phyloP scores from a whole-genome alignment of 2,329 filamentous ascomycete genomes.

The Daldinia eschscholtzii region DNA sequence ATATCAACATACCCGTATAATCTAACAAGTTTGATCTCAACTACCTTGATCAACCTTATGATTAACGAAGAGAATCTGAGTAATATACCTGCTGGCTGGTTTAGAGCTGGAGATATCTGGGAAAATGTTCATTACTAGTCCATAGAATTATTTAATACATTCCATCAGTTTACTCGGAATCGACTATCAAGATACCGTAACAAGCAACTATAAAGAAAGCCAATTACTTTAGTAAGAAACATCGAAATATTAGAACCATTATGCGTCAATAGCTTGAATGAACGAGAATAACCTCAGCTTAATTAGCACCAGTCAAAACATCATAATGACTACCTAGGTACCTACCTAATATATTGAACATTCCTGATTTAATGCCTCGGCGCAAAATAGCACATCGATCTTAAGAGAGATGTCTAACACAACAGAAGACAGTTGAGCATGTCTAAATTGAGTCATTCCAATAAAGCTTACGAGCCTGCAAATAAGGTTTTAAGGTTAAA shows the following conservation, averaged over 20 bases:
- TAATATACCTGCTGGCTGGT: background rate
- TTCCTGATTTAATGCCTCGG: too few species aligned
- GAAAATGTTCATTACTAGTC: background rate
- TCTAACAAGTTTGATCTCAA: too few species aligned
- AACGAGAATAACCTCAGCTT: background rate
- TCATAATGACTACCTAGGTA: background rate
- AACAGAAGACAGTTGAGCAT: too few species aligned
- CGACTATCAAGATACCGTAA: background rate
- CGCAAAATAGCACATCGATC: too few species aligned
- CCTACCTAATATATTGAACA: too few species aligned
- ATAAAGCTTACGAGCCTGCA: background rate
- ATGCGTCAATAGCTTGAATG: background rate
- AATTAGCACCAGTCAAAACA: too few species aligned
- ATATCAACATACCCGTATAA: background rate
- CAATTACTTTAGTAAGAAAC: background rate
- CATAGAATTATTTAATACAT: background rate
- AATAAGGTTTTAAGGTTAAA: background rate
- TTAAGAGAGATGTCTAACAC: too few species aligned
- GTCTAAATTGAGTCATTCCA: too few species aligned
- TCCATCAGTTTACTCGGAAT: background rate
- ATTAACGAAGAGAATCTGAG: too few species aligned
- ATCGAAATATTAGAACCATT: background rate
- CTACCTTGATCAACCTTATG: too few species aligned
- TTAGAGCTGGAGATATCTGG: background rate
- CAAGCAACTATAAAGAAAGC: background rate